Base-by-base conservation (phyloP, 768 basidiomycete genomes). In the Tylopilus vinaceipallidus region DNA sequence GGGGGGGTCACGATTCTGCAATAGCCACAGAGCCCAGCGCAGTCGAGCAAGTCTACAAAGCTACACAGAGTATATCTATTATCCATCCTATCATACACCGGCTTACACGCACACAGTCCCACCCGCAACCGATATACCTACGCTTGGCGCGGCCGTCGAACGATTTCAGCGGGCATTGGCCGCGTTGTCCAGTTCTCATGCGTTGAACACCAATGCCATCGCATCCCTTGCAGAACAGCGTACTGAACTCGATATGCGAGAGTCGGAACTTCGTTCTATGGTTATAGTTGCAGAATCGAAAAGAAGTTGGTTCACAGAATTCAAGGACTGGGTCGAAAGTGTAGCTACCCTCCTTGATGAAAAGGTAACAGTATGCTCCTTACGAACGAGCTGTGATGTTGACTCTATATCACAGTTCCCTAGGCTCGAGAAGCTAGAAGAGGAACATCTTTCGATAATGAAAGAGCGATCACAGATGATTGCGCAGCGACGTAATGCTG, bases 331-430 rank as follows among this genome's bases (percentile, higher is more conserved):
- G 86, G 69, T 91, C 0, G 91, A 93, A 65, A 80, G 80, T 51
- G 79, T 93, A 7, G 91, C 88, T 4, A 78, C 79, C n/a, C 93
- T 94, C 65, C 71, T 94, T 17, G 91, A 94, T 59, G 88, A 89
- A 70, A 94, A 94, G 82, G 91, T 88, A 17, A 4, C 68, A 51
- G 40, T 40, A 24, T 41, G 16, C 19, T 37, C 30, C 37, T 50
- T n/a, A n/a, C n/a, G n/a, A 14, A 24, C n/a, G 6, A 6, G 16
- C 3, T n/a, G 22, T n/a, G 17, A 7, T 30, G 20, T 45, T 54
- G 6, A 40, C 47, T 23, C 20, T 33, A 13, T 20, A 19, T 19
- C 17, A 38, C 55, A 94, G 91, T 91, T 82, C 57, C 91, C 91
- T 7, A 69, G 73, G 30, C 74, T 94, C 12, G 91, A 93, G 65